Conservation (phyloP, 352 stramenopile genomes). For the Nothophytophthora sp. region DNA sequence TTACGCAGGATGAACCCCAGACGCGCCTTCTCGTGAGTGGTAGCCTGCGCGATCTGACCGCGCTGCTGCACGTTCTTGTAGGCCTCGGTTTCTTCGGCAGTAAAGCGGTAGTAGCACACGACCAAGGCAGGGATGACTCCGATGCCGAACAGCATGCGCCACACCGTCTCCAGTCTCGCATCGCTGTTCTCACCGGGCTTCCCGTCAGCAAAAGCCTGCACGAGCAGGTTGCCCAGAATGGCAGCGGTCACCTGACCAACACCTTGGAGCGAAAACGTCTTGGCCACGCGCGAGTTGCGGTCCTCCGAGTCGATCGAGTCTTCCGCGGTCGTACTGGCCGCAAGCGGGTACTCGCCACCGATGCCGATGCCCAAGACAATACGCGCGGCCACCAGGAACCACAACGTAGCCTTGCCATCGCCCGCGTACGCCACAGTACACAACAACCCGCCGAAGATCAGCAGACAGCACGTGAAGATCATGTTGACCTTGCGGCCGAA, state of each 20-base stretch:
- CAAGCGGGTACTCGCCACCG: conserved; percentile 31
- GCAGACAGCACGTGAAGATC: too few species aligned
- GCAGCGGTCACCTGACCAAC: conserved; percentile 42
- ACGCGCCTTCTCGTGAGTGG: background rate
- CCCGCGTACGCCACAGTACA: too few species aligned
- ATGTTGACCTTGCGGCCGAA: too few species aligned
- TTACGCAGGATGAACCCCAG: conserved; percentile 31
- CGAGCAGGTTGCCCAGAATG: conserved; percentile 47
- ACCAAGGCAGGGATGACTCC: conserved; percentile 40
- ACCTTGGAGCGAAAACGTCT: conserved; percentile 59
- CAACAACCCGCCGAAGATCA: too few species aligned
- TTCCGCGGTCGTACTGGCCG: conserved; percentile 41
- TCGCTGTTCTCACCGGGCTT: conserved; percentile 25
- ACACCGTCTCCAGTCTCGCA: conserved; percentile 44
- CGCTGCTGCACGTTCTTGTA: conserved; percentile 18
- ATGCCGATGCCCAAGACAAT: too few species aligned
- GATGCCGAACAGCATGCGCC: conserved; percentile 46
- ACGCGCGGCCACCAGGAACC: too few species aligned
- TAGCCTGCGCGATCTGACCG: background rate
- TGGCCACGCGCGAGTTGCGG: conserved; percentile 42
- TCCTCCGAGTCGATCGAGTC: conserved; percentile 34
- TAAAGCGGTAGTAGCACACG: conserved; percentile 46
- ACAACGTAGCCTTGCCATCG: too few species aligned
- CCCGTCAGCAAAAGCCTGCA: conserved; percentile 31
- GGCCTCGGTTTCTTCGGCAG: conserved; percentile 43